phyloP scores from a whole-genome alignment of 164 flowering plant species.

The Tetracentron sinense region DNA sequence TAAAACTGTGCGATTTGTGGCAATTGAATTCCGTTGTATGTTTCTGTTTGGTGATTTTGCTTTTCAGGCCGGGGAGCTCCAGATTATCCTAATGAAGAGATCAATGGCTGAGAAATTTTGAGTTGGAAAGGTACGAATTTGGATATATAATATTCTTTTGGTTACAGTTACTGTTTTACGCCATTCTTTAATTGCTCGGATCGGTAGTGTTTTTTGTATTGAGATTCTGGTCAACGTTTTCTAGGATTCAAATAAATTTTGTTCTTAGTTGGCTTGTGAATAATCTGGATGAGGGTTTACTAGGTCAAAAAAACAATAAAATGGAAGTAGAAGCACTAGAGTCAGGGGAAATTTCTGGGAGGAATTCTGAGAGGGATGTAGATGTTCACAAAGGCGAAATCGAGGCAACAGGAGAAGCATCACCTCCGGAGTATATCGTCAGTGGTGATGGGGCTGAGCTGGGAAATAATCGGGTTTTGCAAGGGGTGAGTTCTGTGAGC shows the following conservation, averaged over 20 bases:
- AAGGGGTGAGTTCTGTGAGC: conserved; percentile 24
- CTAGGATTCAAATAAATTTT: background rate
- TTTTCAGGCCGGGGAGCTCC: conserved; percentile 7
- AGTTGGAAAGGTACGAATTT: conserved; percentile 1
- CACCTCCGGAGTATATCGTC: conserved; percentile 10
- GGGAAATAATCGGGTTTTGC: conserved; percentile 16
- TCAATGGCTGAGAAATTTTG: background rate
- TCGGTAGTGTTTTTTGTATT: conserved; percentile 4
- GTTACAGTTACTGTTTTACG: background rate
- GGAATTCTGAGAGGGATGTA: conserved; percentile 11
- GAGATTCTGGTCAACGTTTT: background rate
- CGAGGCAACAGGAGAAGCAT: conserved; percentile 25
- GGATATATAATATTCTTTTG: background rate
- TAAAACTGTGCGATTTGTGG: background rate
- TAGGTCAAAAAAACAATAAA: conserved; percentile 18
- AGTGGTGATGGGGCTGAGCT: conserved; percentile 19
- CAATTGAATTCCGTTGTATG: no score
- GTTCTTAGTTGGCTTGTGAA: conserved; percentile 4
- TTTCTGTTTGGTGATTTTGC: background rate
- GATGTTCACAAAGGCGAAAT: conserved; percentile 20
- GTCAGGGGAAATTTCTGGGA: conserved; percentile 24
- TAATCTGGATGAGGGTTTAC: conserved; percentile 13
- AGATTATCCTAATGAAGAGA: background rate
- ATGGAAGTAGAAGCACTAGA: conserved; percentile 59
- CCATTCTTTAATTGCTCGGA: conserved; percentile 1